A percentile compares a stretch with the other conserved stretches of the same genome.
Evolutionary conservation across 2,329 filamentous ascomycete genomes (phyloP).

Genomic region (Botrytis fragariae): DNA sequence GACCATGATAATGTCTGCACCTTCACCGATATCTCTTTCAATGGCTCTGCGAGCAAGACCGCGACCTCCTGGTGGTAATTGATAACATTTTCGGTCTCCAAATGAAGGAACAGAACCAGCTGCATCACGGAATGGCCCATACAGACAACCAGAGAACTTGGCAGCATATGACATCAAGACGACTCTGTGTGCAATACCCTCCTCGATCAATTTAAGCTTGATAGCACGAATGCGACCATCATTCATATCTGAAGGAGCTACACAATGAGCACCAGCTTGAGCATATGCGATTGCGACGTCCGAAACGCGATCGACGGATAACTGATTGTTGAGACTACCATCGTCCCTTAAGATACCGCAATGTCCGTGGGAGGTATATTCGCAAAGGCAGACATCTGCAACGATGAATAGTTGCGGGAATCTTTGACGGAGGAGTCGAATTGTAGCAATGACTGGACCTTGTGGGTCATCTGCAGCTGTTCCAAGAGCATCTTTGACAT

Average conservation of each 20-base stretch:
- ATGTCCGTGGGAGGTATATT: constrained; percentile 97
- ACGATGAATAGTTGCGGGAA: constrained; percentile 92
- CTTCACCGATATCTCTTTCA: constrained; percentile 83
- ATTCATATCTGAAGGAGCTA: constrained; percentile 98
- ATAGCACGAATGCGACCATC: constrained; percentile 96
- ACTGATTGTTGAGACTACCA: constrained; percentile 85
- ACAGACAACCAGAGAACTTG: constrained; percentile 95
- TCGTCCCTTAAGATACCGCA: constrained; percentile 95
- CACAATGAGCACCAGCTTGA: constrained; percentile 91
- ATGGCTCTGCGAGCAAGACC: constrained; percentile 91
- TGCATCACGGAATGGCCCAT: constrained; percentile 95
- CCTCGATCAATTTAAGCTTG: constrained; percentile 95
- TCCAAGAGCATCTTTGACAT: constrained; percentile 85
- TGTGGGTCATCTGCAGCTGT: constrained; percentile 90
- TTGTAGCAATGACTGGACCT: constrained; percentile 85
- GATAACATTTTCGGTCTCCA: constrained; percentile 94
- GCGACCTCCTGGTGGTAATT: constrained; percentile 87
- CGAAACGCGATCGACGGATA: constrained; percentile 90
- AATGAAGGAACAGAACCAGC: constrained; percentile 89
- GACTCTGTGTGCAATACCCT: constrained; percentile 86
- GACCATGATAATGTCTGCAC: constrained; percentile 98
- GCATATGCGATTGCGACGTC: constrained; percentile 98
- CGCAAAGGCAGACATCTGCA: constrained; percentile 93
- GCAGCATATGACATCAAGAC: constrained; percentile 97
- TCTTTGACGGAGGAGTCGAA: constrained; percentile 75